Evolutionary conservation across 129 eudicot species (phyloP).

Genomic region (sunflower (Helianthus annuus)): HanXRQr2.0-SUNRISE NC_035445.2:72934417-72934916

Average conservation of each 20-base stretch:
- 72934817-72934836: conserved; percentile 82
- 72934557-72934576: conserved; percentile 90
- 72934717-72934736: neutral
- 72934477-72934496: neutral
- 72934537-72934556: conserved; percentile 19
- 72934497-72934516: neutral
- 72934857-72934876: conserved; percentile 1
- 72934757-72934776: neutral
- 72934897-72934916: neutral
- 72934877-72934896: neutral
- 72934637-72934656: conserved; percentile 59
- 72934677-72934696: conserved; percentile 52
- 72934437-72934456: conserved; percentile 70
- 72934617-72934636: conserved; percentile 91
- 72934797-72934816: conserved; percentile 44
- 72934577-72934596: conserved; percentile 61
- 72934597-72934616: conserved; percentile 76
- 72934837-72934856: conserved; percentile 13
- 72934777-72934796: conserved; percentile 62
- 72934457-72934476: conserved; percentile 61
- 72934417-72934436: conserved; percentile 55
- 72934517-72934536: neutral
- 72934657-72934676: conserved; percentile 61
- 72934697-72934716: conserved; percentile 42
- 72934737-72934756: conserved; percentile 1